phyloP scores from a whole-genome alignment of 805 yeast genomes.

The Saturnispora zaruensis region DNA sequence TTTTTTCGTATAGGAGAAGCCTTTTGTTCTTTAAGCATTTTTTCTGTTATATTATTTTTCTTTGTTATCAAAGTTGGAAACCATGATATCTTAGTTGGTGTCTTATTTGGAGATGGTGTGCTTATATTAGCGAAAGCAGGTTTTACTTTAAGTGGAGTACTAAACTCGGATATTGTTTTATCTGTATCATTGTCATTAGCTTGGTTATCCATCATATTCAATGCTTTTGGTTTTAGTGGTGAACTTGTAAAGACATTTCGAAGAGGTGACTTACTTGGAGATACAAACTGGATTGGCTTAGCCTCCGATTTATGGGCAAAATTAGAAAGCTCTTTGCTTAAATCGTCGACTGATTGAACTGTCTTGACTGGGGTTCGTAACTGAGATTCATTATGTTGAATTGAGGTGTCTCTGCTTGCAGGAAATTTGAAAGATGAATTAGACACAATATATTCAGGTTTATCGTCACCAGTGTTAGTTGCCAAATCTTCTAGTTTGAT shows the following conservation, averaged over 20 bases:
- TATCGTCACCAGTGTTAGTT: neutral
- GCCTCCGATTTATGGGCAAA: slow-evolving; percentile 9
- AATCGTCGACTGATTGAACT: slow-evolving; percentile 3
- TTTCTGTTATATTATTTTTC: slow-evolving; percentile 23
- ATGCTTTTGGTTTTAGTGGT: slow-evolving; percentile 9
- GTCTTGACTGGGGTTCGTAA: slow-evolving; percentile 6
- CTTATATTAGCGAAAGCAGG: slow-evolving; percentile 17
- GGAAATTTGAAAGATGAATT: slow-evolving; percentile 4
- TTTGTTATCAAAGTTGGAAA: slow-evolving; percentile 29
- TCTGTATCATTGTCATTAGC: slow-evolving; percentile 9
- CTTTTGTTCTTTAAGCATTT: slow-evolving; percentile 30
- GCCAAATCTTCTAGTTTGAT: slow-evolving; percentile 5
- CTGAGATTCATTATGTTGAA: slow-evolving; percentile 7
- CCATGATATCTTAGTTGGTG: slow-evolving; percentile 27
- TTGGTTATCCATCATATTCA: slow-evolving; percentile 2
- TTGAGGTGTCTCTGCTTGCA: slow-evolving; percentile 2
- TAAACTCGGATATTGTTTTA: slow-evolving; percentile 12
- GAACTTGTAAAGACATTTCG: slow-evolving; percentile 10
- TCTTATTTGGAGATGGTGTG: slow-evolving; percentile 26
- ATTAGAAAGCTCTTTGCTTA: slow-evolving; percentile 3
- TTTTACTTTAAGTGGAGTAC: slow-evolving; percentile 24
- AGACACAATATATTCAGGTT: slow-evolving; percentile 6
- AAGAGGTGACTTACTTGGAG: slow-evolving; percentile 7
- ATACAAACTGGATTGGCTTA: slow-evolving; percentile 5
- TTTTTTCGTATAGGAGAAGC: slow-evolving; percentile 40